Evolutionary conservation across 2,329 filamentous ascomycete species (phyloP).

Genomic region (Fusarium burgessii): DNA sequence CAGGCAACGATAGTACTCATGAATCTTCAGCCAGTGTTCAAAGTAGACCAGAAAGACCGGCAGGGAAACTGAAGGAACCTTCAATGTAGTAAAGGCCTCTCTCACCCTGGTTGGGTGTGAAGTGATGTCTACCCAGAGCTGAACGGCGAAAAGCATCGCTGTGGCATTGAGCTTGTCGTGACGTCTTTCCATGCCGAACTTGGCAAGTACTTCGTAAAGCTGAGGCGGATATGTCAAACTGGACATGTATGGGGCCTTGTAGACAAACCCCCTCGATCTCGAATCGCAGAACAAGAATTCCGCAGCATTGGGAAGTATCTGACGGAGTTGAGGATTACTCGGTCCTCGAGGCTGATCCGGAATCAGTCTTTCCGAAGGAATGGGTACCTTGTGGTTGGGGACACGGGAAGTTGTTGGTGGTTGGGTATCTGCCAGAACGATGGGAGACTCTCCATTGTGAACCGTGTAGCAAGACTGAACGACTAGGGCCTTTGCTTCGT

Average conservation of each 20-base stretch:
- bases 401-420: not conserved
- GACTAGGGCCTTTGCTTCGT: not conserved
- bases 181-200: not conserved
- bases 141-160: not conserved
- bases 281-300: no score
- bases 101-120: not conserved
- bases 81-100: no score
- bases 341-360: not conserved
- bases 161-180: not conserved
- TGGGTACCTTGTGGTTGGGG: not conserved
- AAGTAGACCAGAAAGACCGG: not conserved
- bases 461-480: not conserved
- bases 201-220: not conserved
- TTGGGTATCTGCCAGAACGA: not conserved
- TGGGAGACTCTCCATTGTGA: not conserved
- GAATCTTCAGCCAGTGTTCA: not conserved
- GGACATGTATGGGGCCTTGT: not conserved
- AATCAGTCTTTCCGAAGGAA: not conserved
- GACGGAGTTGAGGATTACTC: accelerated
- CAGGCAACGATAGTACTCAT: not conserved
- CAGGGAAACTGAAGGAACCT: not conserved
- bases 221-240: not conserved
- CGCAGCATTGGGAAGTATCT: not conserved
- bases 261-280: not conserved
- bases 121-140: not conserved